A percentile compares a stretch with the other conserved stretches of the same genome.
Conservation (phyloP, 148 eudicot genomes). For the Mesembryanthemum crystallinum region DNA sequence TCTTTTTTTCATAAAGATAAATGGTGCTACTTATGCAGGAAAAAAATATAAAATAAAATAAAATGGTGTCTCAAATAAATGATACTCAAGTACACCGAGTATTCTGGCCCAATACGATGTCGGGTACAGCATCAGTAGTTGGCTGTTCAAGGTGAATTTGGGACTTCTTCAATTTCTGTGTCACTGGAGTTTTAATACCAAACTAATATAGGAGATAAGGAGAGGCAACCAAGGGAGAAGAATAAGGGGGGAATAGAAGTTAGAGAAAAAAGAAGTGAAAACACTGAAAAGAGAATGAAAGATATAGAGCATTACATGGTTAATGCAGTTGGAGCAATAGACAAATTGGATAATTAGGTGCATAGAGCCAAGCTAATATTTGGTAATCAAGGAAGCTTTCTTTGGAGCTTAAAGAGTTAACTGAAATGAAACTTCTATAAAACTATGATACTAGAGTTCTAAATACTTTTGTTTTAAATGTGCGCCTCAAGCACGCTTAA, state of each 20-base stretch:
- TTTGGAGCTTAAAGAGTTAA: too few species aligned
- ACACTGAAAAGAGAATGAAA: neutral
- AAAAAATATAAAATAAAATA: neutral
- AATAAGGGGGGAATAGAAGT: neutral
- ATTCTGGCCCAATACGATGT: neutral
- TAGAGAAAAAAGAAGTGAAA: neutral
- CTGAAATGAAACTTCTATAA: too few species aligned
- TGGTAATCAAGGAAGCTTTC: too few species aligned
- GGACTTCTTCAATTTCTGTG: neutral
- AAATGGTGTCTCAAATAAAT: neutral
- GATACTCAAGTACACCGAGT: neutral
- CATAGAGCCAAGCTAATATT: too few species aligned
- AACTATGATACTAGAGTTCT: too few species aligned
- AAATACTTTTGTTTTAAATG: too few species aligned
- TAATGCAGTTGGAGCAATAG: neutral
- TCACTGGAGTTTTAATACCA: neutral
- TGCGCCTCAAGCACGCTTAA: too few species aligned
- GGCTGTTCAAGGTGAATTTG: neutral
- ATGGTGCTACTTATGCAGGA: too few species aligned
- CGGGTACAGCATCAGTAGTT: neutral
- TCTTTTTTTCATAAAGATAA: too few species aligned
- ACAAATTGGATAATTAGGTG: neutral
- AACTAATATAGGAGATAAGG: neutral
- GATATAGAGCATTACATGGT: neutral
- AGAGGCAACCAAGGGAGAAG: neutral